These are phyloP conservation scores for Tanacetum coccineum DNA, from an alignment of 129 eudicot genomes.

Conservation along the genomic window DNA sequence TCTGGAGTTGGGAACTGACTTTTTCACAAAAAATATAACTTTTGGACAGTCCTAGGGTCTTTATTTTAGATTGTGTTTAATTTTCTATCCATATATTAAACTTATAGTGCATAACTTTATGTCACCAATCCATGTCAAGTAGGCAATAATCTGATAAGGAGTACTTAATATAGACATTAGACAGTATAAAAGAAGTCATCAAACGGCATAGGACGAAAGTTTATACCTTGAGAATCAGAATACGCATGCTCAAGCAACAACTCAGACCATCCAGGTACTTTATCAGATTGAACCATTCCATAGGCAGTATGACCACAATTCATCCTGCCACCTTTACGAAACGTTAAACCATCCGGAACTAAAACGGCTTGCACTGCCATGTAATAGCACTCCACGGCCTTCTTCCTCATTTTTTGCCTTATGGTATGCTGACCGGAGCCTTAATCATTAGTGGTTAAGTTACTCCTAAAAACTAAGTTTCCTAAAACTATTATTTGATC, in stretches of 20 bases:
- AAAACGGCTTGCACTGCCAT: constrained; percentile 20
- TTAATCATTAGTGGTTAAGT: too few relatives aligned
- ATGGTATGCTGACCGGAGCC: too few relatives aligned
- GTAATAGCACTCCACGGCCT: too few relatives aligned
- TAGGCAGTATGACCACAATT: constrained; percentile 20
- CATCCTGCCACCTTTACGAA: constrained; percentile 36
- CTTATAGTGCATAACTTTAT: background rate
- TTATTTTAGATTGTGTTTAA: too few relatives aligned
- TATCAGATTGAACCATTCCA: constrained; percentile 27
- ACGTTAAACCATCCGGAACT: constrained; percentile 52
- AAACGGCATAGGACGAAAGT: background rate
- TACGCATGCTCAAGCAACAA: constrained; percentile 45
- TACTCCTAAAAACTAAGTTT: too few relatives aligned
- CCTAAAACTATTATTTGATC: too few relatives aligned
- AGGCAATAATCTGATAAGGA: background rate
- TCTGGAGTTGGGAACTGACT: too few relatives aligned
- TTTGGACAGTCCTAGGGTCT: too few relatives aligned
- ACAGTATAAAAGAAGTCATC: background rate
- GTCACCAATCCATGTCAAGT: constrained; percentile 10
- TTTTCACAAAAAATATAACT: too few relatives aligned
- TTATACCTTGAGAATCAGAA: constrained; percentile 61
- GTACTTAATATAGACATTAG: background rate
- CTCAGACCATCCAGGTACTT: constrained; percentile 42
- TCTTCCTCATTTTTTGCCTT: too few relatives aligned
- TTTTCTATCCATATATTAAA: too few relatives aligned